phyloP scores from a whole-genome alignment of 495 filamentous ascomycete genomes.

The Aspergillus homomorphus region DNA sequence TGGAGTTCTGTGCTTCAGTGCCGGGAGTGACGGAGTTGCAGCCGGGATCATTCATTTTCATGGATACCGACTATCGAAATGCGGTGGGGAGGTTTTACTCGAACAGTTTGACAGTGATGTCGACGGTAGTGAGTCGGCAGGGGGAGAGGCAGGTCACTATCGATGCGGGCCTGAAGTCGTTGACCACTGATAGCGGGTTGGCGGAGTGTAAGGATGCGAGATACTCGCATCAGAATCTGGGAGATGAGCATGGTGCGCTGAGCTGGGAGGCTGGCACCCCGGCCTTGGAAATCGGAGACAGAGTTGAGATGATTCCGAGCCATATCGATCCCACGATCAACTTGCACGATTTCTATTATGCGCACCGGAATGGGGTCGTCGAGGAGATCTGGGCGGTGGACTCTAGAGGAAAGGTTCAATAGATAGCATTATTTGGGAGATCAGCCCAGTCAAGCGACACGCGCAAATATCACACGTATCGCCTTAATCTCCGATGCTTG shows the following conservation, averaged over 20 bases:
- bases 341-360: slow-evolving; percentile 38
- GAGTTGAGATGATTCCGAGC: slow-evolving; percentile 38
- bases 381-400: slow-evolving; percentile 40
- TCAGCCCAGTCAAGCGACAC: too few relatives aligned
- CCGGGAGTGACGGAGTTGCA: slow-evolving; percentile 39
- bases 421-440: too few relatives aligned
- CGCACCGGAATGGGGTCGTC: slow-evolving; percentile 30
- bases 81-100: slow-evolving; percentile 37
- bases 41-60: slow-evolving; percentile 43
- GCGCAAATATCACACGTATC: too few relatives aligned
- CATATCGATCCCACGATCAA: slow-evolving; percentile 42
- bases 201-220: slow-evolving; percentile 36
- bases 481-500: too few relatives aligned
- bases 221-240: slow-evolving; percentile 33
- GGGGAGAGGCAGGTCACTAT: slow-evolving; percentile 33
- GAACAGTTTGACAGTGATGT: slow-evolving; percentile 34
- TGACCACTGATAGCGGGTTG: slow-evolving; percentile 39
- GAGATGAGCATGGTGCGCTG: slow-evolving; percentile 38
- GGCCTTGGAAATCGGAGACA: slow-evolving; percentile 28
- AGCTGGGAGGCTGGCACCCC: slow-evolving; percentile 31
- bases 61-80: slow-evolving; percentile 41
- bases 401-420: slow-evolving; percentile 40
- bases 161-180: slow-evolving; percentile 35
- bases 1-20: slow-evolving; percentile 37
- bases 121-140: slow-evolving; percentile 37